Evolutionary conservation across 2,329 filamentous ascomycete genomes (phyloP), one percentile per base, ranked within the genome.

Genomic region (Apiospora malaysiana): DNA sequence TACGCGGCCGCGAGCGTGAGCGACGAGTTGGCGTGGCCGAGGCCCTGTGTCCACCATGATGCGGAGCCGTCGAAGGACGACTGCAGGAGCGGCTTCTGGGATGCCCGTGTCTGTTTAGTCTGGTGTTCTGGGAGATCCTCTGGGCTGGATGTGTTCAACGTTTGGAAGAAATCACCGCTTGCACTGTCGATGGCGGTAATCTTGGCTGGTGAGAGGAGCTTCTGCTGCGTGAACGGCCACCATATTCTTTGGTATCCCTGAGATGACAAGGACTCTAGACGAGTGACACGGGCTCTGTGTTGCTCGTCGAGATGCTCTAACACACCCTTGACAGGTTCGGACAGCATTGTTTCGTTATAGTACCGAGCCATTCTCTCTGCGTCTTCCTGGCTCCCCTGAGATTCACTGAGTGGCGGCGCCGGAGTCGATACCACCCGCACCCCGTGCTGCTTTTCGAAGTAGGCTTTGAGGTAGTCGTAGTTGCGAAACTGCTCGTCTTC

Each of bases 31-130:
- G 91, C 92, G 74, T 97, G 94, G 0, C 94, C 94, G 0, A 97
- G 86, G 2, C 94, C 94, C 80, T 97, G 94, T 0, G 94, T 97
- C 94, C 94, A 97, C 94, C 94, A 97, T 0, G 93, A 95, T 0
- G 93, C 93, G 0, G 93, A 96, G 2, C 92, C 94, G 75, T 97
- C 94, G 70, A 96, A 94, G 0, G 92, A 91, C 0, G 93, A 87
- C 65, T 85, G 86, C 0, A 94, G 81, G 4, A 90, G 77, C 6
- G 70, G 68, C n/a, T 45, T 8, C 12, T 14, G 16, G 10, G 27
- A 7, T 4, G 23, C 37, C 21, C 42, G 16, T n/a, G 46, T 4
- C 9, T 65, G 32, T 7, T 12, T 16, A 8, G 82, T 67, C 37
- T 12, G 32, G 1, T 21, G 56, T 8, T 21, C 27, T 40, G 40